Evolutionary conservation across 257 asterid genomes (phyloP).

Genomic region (Solanum pinnatisectum): DNA sequence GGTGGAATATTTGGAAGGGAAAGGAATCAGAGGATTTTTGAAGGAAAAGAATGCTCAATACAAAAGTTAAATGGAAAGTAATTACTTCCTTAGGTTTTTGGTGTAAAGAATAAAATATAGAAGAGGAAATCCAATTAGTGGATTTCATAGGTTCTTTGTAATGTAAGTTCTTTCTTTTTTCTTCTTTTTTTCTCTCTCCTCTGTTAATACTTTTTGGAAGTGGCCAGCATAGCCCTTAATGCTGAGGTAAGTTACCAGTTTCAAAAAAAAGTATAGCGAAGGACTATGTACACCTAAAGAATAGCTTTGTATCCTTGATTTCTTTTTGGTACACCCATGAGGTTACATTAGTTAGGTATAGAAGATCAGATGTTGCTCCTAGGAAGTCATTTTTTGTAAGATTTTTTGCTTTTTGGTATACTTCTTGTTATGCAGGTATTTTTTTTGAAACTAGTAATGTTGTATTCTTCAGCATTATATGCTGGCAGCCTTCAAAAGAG

Average conservation of each 20-base stretch:
- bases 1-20: neutral
- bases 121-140: no score
- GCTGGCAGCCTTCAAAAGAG: no score
- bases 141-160: no score
- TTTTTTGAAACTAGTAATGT: neutral
- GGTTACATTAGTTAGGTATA: neutral
- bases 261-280: neutral
- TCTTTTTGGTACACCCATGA: neutral
- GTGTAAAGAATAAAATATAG: neutral
- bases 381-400: neutral
- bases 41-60: neutral
- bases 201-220: neutral
- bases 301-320: neutral
- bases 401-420: neutral
- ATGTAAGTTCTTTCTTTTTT: neutral
- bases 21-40: neutral
- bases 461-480: no score
- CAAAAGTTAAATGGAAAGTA: neutral
- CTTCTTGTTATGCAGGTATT: neutral
- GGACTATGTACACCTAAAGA: neutral
- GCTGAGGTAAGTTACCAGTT: neutral
- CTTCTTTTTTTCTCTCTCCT: neutral
- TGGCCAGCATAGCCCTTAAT: neutral
- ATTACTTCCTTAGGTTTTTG: neutral
- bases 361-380: neutral